Conservation (phyloP, 192 early-diverging fungal species). For the Allomyces arbusculus region DNA sequence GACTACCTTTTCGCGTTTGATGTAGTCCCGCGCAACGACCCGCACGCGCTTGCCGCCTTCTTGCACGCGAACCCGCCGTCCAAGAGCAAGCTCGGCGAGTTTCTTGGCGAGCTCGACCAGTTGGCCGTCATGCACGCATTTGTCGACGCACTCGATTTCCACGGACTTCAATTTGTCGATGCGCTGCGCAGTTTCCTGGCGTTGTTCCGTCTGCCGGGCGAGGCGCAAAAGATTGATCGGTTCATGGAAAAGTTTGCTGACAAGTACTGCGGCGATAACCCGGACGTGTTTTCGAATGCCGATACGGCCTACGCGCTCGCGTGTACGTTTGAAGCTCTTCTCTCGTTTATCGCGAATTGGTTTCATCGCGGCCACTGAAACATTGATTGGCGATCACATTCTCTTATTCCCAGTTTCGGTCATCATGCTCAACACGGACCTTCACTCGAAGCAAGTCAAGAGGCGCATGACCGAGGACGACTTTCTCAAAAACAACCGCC, state of each 20-base stretch:
- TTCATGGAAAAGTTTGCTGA: slow-evolving; percentile 51
- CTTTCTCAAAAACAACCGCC: slow-evolving; percentile 35
- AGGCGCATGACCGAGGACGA: slow-evolving; percentile 32
- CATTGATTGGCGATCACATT: too few species aligned
- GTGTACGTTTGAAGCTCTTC: slow-evolving; percentile 3
- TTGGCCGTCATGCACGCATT: slow-evolving; percentile 38
- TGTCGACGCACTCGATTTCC: slow-evolving; percentile 35
- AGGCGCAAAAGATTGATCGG: slow-evolving; percentile 45
- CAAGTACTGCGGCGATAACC: slow-evolving; percentile 37
- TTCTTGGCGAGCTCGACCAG: slow-evolving; percentile 29
- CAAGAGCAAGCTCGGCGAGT: slow-evolving; percentile 36
- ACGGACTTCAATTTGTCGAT: slow-evolving; percentile 24
- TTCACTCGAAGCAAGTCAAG: slow-evolving; percentile 33
- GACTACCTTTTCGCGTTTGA: slow-evolving; percentile 20
- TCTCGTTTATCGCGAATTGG: too few species aligned
- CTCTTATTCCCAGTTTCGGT: slow-evolving; percentile 14
- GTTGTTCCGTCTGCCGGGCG: slow-evolving; percentile 37
- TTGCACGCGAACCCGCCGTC: slow-evolving; percentile 14
- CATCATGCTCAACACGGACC: slow-evolving; percentile 46
- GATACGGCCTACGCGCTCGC: slow-evolving; percentile 41
- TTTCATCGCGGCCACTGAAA: too few species aligned
- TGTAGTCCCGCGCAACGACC: slow-evolving; percentile 19
- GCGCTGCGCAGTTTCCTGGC: slow-evolving; percentile 35
- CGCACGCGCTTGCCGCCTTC: slow-evolving; percentile 22
- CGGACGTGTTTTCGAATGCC: slow-evolving; percentile 32